Evolutionary conservation across 2,329 filamentous ascomycete species (phyloP).

Genomic region (Chrysoporthe austroafricana): DNA sequence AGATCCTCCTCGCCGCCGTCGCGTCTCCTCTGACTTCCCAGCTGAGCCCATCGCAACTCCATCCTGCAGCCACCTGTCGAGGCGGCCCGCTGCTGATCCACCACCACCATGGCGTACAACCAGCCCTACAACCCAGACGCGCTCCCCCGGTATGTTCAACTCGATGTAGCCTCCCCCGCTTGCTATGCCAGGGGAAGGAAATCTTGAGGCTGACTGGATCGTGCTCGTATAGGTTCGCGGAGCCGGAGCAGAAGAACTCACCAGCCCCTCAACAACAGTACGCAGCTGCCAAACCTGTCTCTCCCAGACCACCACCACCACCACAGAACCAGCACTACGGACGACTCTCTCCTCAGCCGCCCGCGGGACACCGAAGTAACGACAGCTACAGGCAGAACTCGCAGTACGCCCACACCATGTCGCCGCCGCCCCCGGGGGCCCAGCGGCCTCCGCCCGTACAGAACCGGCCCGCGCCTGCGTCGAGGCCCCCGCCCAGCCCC

Average conservation of each 20-base stretch:
- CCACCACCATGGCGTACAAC: slow-evolving; percentile 84
- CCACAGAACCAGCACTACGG: slow-evolving; percentile 29
- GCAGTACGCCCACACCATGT: slow-evolving; percentile 44
- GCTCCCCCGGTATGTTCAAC: slow-evolving; percentile 75
- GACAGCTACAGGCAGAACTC: slow-evolving; percentile 34
- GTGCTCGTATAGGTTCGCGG: slow-evolving; percentile 49
- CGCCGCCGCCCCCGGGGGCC: slow-evolving; percentile 53
- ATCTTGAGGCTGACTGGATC: slow-evolving; percentile 20
- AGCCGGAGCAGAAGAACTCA: slow-evolving; percentile 46
- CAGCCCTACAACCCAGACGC: slow-evolving; percentile 91
- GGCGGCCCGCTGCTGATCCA: slow-evolving; percentile 11
- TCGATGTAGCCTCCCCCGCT: too few species aligned
- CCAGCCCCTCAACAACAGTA: slow-evolving; percentile 43
- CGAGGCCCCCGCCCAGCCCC: slow-evolving; percentile 69
- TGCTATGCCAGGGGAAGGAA: slow-evolving; percentile 1
- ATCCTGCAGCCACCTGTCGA: slow-evolving; percentile 4
- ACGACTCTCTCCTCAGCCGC: slow-evolving; percentile 21
- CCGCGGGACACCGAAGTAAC: slow-evolving; percentile 18
- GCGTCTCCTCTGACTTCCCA: neutral
- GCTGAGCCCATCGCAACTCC: neutral
- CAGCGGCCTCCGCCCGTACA: slow-evolving; percentile 47
- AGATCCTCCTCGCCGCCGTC: neutral
- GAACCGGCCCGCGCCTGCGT: slow-evolving; percentile 57
- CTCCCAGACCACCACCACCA: slow-evolving; percentile 42
- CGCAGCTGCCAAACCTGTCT: slow-evolving; percentile 50